phyloP scores from a whole-genome alignment of 176 grass and related monocot genomes.

The Bonia amplexicaulis region DNA sequence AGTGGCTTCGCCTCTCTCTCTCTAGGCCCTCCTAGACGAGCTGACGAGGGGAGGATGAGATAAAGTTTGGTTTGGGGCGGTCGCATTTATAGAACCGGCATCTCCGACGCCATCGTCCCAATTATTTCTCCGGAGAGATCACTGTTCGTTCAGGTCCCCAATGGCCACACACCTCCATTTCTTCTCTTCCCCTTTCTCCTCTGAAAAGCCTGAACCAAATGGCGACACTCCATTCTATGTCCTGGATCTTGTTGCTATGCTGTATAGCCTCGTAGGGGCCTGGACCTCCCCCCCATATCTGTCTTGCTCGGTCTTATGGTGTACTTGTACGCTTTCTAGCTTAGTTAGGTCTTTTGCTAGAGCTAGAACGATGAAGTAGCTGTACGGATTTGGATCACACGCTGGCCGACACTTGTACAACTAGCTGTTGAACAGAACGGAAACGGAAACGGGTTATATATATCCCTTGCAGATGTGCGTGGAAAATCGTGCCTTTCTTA shows the following conservation, averaged over 20 bases:
- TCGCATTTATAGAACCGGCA: neutral
- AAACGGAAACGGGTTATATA: neutral
- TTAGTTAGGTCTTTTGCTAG: neutral
- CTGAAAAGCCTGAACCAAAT: neutral
- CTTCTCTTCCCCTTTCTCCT: neutral
- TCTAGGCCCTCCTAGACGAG: neutral
- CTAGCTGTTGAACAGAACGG: neutral
- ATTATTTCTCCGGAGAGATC: neutral
- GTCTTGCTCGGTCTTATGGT: too few relatives aligned
- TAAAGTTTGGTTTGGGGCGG: neutral
- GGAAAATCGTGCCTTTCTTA: constrained; percentile 27
- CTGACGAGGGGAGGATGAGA: neutral
- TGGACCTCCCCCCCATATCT: neutral
- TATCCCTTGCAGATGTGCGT: neutral
- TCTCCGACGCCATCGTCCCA: neutral
- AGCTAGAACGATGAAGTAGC: neutral
- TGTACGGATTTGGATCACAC: neutral
- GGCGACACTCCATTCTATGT: neutral
- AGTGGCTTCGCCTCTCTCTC: neutral
- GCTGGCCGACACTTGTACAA: neutral
- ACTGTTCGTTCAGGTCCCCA: neutral
- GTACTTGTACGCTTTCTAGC: neutral
- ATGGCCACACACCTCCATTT: neutral
- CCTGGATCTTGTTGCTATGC: neutral
- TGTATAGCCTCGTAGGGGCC: neutral